Evolutionary conservation across 106 monocot species (phyloP).

Genomic region (Phalaenopsis equestris): DNA sequence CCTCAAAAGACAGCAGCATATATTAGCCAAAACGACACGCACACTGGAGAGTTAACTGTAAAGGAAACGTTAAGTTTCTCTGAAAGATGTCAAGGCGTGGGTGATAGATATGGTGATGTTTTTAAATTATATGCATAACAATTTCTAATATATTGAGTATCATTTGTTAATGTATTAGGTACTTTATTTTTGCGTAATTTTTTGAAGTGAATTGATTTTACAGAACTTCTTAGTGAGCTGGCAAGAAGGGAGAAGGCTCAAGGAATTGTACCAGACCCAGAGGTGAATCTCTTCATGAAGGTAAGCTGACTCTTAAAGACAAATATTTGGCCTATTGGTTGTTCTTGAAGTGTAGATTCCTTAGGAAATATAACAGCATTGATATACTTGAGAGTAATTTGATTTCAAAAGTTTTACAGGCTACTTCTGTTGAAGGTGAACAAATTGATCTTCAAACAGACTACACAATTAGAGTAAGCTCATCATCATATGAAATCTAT

Average conservation of each 20-base stretch:
- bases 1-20: constrained; percentile 68
- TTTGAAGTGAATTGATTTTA: not conserved
- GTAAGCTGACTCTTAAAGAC: constrained; percentile 10
- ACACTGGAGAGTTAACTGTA: constrained; percentile 3
- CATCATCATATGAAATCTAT: not conserved
- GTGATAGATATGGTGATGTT: constrained; percentile 5
- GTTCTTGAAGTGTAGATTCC: not conserved
- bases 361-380: not conserved
- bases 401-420: constrained; percentile 19
- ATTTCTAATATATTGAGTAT: not conserved
- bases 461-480: constrained; percentile 53
- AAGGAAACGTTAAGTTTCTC: constrained; percentile 6
- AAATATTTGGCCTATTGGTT: not conserved
- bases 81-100: constrained; percentile 9
- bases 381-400: not conserved
- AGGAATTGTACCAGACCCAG: constrained; percentile 56
- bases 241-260: constrained; percentile 47
- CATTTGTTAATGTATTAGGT: not conserved
- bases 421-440: constrained; percentile 40
- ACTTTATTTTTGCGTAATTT: not conserved
- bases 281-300: constrained; percentile 85
- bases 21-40: constrained; percentile 8
- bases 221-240: constrained; percentile 57
- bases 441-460: constrained; percentile 58
- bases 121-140: not conserved